phyloP scores from a whole-genome alignment of 1,284 basidiomycete genomes.

The Albatrellus sp. region DNA sequence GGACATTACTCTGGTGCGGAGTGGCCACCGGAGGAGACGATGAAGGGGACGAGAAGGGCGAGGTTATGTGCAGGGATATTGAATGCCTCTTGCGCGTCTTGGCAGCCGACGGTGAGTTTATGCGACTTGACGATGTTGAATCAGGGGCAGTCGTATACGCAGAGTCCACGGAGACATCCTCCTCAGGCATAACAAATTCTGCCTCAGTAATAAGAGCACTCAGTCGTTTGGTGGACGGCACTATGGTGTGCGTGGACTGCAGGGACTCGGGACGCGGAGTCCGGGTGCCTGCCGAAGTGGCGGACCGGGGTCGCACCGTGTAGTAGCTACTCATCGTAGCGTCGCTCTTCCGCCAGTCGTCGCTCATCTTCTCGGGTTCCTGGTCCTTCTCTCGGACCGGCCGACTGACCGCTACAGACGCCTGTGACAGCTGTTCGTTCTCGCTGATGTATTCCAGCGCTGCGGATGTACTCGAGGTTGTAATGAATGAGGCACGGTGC shows the following conservation, averaged over 20 bases:
- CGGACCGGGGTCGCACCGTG: conserved; percentile 47
- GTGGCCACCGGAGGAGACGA: neutral
- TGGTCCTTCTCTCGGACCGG: conserved; percentile 14
- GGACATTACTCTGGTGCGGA: conserved; percentile 1
- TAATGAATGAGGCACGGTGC: conserved; percentile 16
- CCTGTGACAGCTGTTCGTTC: conserved; percentile 13
- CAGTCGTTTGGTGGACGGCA: conserved; percentile 46
- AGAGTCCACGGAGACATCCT: conserved; percentile 17
- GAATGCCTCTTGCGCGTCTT: conserved; percentile 12
- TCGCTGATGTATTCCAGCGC: conserved; percentile 22
- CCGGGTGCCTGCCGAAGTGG: conserved; percentile 24
- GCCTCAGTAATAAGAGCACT: conserved; percentile 57
- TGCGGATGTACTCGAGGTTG: conserved; percentile 20
- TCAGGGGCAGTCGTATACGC: conserved; percentile 4
- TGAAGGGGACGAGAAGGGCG: conserved; percentile 12
- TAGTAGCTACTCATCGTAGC: conserved; percentile 55
- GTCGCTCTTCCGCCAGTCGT: conserved; percentile 62
- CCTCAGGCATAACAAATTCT: conserved; percentile 34
- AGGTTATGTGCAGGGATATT: conserved; percentile 42
- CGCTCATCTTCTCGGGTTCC: conserved; percentile 30
- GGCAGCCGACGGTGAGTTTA: conserved; percentile 14
- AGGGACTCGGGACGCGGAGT: conserved; percentile 60
- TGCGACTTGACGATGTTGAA: conserved; percentile 13
- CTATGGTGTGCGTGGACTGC: conserved; percentile 57
- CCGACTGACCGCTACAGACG: conserved; percentile 6